Percentiles rank a stretch among this genome's conserved stretches.
Conservation (phyloP, 2,329 filamentous ascomycete genomes). For the Fusarium concolor region DNA sequence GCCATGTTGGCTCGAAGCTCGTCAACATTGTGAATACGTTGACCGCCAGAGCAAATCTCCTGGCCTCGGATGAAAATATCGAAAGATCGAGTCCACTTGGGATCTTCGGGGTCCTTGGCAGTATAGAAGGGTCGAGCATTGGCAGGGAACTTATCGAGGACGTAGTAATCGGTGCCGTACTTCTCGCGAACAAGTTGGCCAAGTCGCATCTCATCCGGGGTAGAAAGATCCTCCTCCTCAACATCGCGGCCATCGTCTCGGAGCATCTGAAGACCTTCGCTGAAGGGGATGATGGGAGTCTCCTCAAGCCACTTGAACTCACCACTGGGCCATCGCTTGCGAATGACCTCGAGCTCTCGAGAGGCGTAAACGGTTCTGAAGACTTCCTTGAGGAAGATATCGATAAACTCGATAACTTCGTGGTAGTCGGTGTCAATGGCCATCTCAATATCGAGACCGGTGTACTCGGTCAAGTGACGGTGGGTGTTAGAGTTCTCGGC, state of each 20-base stretch:
- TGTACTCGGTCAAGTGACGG: slow-evolving; percentile 93
- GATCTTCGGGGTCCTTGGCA: slow-evolving; percentile 81
- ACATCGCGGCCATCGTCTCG: slow-evolving; percentile 85
- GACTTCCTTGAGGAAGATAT: slow-evolving; percentile 83
- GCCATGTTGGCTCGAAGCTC: slow-evolving; percentile 83
- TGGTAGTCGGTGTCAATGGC: slow-evolving; percentile 89
- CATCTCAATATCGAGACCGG: slow-evolving; percentile 94
- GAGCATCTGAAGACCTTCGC: slow-evolving; percentile 82
- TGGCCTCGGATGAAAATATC: slow-evolving; percentile 95
- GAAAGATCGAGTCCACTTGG: slow-evolving; percentile 86
- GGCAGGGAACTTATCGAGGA: slow-evolving; percentile 91
- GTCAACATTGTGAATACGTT: slow-evolving; percentile 86
- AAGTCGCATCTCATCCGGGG: slow-evolving; percentile 86
- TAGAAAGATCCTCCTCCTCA: slow-evolving; percentile 81
- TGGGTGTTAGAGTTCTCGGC: slow-evolving; percentile 97
- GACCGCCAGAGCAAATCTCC: slow-evolving; percentile 91
- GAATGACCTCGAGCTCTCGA: slow-evolving; percentile 81
- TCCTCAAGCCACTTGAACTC: slow-evolving; percentile 89
- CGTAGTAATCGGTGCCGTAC: slow-evolving; percentile 90
- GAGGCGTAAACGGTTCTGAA: slow-evolving; percentile 57
- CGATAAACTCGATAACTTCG: slow-evolving; percentile 83
- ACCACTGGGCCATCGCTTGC: slow-evolving; percentile 85
- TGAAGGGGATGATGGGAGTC: slow-evolving; percentile 84
- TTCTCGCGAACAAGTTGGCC: slow-evolving; percentile 88
- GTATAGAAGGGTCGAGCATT: slow-evolving; percentile 91